These are phyloP conservation scores for Bromus sterilis DNA, from an alignment of 176 grass and related monocot species.

Conservation along the genomic window DNA sequence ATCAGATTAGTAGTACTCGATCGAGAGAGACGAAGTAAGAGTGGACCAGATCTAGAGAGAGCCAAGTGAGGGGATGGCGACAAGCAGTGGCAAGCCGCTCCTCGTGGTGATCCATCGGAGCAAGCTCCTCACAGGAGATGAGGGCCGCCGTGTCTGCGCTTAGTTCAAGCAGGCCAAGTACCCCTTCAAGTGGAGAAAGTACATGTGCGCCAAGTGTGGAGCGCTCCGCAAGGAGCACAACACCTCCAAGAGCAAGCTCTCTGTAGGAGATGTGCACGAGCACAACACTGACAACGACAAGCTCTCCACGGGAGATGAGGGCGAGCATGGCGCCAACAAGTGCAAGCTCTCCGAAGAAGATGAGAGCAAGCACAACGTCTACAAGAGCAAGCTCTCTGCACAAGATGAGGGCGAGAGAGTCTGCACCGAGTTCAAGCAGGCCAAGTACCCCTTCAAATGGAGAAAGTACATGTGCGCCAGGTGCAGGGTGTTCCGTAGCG, in stretches of 20 bases:
- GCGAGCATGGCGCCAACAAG: not conserved
- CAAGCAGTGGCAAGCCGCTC: not conserved
- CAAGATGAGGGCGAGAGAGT: not conserved
- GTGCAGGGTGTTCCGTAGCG: not conserved
- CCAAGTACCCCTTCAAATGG: constrained; percentile 6
- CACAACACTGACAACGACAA: not conserved
- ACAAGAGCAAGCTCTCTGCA: not conserved
- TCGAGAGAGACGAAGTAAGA: not conserved
- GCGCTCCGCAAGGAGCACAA: not conserved
- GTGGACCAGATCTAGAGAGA: not conserved
- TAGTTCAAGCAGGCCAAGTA: not conserved
- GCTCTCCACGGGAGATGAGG: not conserved
- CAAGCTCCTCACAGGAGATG: not conserved
- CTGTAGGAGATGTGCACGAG: not conserved
- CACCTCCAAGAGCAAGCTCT: not conserved
- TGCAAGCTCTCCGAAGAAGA: not conserved
- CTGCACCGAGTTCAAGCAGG: not conserved
- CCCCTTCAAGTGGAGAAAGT: constrained; percentile 1
- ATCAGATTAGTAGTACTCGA: not conserved
- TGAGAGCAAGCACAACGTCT: not conserved
- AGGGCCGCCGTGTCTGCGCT: not conserved
- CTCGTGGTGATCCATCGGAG: not conserved
- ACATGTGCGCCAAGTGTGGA: not conserved
- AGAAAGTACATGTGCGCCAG: not conserved
- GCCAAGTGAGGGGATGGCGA: not conserved